Evolutionary conservation across 2,329 filamentous ascomycete genomes (phyloP).

Genomic region (Fusarium nisikadoi): DNA sequence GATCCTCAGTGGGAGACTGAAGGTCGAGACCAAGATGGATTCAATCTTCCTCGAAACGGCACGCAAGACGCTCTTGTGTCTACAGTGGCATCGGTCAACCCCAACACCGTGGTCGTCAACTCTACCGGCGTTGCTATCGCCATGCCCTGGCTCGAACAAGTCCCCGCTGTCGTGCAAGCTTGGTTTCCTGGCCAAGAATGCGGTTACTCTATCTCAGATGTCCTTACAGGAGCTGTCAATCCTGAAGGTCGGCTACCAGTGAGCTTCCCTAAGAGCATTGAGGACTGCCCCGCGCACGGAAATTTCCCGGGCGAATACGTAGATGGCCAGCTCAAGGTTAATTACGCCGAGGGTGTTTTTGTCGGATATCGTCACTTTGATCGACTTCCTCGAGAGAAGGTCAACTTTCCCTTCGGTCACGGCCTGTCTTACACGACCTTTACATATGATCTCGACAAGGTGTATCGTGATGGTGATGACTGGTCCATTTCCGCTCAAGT

Average conservation of each 20-base stretch:
- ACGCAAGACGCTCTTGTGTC: conserved; percentile 66
- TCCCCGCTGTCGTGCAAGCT: conserved; percentile 69
- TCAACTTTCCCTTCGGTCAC: conserved; percentile 73
- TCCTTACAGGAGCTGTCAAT: conserved; percentile 71
- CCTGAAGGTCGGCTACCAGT: conserved; percentile 72
- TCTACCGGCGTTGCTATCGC: conserved; percentile 70
- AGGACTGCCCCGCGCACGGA: conserved; percentile 72
- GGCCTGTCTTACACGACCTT: conserved; percentile 76
- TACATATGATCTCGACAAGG: conserved; percentile 58
- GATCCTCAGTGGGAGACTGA: conserved; percentile 60
- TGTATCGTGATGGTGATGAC: conserved; percentile 49
- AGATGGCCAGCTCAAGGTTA: conserved; percentile 50
- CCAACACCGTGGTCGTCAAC: conserved; percentile 69
- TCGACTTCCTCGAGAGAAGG: conserved; percentile 60
- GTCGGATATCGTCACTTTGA: conserved; percentile 76
- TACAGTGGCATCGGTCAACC: conserved; percentile 65
- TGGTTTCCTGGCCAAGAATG: conserved; percentile 77
- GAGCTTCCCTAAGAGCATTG: conserved; percentile 66
- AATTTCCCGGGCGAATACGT: conserved; percentile 64
- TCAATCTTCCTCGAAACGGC: conserved; percentile 68
- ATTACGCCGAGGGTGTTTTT: conserved; percentile 75
- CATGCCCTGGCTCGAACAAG: conserved; percentile 64
- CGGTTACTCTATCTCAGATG: conserved; percentile 73
- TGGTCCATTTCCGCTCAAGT: conserved; percentile 63
- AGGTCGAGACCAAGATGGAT: conserved; percentile 75